Base-by-base conservation (phyloP, 1,284 basidiomycete species). In the Sanghuangporus baumii region DNA sequence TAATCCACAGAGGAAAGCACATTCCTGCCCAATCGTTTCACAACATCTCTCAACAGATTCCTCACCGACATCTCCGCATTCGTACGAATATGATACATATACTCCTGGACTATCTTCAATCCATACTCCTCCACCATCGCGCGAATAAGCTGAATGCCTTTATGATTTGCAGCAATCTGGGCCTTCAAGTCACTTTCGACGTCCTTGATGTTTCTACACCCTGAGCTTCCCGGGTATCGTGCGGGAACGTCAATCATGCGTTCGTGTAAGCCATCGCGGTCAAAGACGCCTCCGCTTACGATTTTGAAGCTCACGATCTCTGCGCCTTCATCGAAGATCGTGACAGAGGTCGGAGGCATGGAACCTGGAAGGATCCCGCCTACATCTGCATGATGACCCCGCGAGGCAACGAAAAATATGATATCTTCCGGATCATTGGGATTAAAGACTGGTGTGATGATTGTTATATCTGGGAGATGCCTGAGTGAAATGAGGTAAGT, bases 91-190 rank as follows among this genome's bases (percentile, higher is more conserved):
- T 93, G 87, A 66, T 84, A 82, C 94, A 96, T 96, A 77, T 97
- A 96, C 69, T 89, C 85, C 71, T 98, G 94, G 1, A 98, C 96
- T 1, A 87, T 94, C 59, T 86, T 77, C 41, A 98, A 80, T 2
- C 89, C 85, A 71, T 96, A 97, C 69, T 98, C 94, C 6, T 86
- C 82, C 46, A 96, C 89, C 67, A 98, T 84, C 50, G 87, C 84
- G 70, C 87, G 87, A 62, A 95, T 85, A 7, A 95, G 80, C 67
- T 91, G 88, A 31, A 91, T 87, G 14, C 94, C 96, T 77, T 97
- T 98, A 74, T 96, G 87, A 73, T 97, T 98, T 16, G 96, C 96
- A 0, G 95, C 93, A 64, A 98, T 91, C 88, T 97, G 95, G 85
- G 96, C 95, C 73, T 96, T 94, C 63, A 98, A 73, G 73, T 98